Conservation (phyloP, 2,329 filamentous ascomycete genomes). For the Pseudopithomyces maydicus region DNA sequence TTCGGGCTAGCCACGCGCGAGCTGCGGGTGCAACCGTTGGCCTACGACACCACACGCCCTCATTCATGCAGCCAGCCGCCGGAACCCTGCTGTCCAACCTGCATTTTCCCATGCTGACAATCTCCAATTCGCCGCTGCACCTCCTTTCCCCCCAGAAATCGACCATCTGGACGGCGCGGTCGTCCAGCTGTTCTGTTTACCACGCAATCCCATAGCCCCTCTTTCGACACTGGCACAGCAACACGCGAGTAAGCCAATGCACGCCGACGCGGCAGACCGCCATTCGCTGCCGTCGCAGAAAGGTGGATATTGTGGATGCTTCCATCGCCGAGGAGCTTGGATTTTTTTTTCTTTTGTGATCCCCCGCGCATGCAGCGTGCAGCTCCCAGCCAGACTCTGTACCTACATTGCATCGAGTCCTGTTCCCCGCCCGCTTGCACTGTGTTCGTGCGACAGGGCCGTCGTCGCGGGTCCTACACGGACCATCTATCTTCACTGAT, state of each 20-base stretch:
- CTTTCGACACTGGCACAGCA: not conserved
- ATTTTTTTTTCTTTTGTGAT: not conserved
- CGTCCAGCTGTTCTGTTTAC: not conserved
- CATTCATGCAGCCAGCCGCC: slow-evolving; percentile 21
- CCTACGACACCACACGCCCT: slow-evolving; percentile 3
- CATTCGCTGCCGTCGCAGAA: slow-evolving; percentile 8
- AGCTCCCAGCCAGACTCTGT: too few species aligned
- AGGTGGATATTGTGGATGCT: not conserved
- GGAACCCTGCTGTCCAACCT: slow-evolving; percentile 7
- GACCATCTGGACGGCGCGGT: not conserved
- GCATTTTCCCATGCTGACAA: slow-evolving; percentile 4
- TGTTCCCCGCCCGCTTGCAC: too few species aligned
- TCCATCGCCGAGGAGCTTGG: not conserved
- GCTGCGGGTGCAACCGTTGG: slow-evolving; percentile 7
- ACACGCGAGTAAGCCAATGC: slow-evolving; percentile 10
- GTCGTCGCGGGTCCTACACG: too few species aligned
- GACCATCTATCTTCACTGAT: too few species aligned
- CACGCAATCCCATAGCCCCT: not conserved
- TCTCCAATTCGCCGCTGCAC: slow-evolving; percentile 12
- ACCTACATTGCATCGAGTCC: too few species aligned
- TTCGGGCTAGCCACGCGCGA: not conserved
- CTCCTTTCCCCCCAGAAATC: not conserved
- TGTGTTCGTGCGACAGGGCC: too few species aligned
- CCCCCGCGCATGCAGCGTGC: too few species aligned
- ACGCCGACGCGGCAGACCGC: slow-evolving; percentile 13